phyloP scores from a whole-genome alignment of 805 yeast genomes.

The Candida jianshihensis region DNA sequence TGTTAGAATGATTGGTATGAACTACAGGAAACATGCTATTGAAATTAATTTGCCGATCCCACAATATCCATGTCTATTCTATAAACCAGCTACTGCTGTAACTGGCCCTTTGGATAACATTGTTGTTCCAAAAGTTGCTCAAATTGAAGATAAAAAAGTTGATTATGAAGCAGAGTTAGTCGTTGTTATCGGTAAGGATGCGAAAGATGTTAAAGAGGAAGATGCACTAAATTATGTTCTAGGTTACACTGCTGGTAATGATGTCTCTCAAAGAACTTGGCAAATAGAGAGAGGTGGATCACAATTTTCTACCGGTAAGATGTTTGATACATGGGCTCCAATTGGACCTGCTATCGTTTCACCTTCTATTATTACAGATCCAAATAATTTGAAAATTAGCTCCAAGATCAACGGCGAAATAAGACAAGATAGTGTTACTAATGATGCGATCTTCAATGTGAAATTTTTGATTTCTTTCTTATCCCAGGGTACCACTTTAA shows the following conservation, averaged over 20 bases:
- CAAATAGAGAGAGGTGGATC: slow-evolving; percentile 46
- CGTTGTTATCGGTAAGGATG: slow-evolving; percentile 45
- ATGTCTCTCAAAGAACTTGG: slow-evolving; percentile 52
- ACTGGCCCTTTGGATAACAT: slow-evolving; percentile 37
- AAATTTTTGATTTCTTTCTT: slow-evolving; percentile 37
- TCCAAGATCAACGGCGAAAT: slow-evolving; percentile 41
- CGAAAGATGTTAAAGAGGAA: slow-evolving; percentile 33
- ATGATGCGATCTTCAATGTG: slow-evolving; percentile 43
- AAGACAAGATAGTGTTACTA: slow-evolving; percentile 38
- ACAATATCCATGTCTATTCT: slow-evolving; percentile 41
- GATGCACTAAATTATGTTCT: slow-evolving; percentile 40
- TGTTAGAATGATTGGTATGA: slow-evolving; percentile 44
- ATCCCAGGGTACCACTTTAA: slow-evolving; percentile 43
- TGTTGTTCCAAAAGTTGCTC: slow-evolving; percentile 34
- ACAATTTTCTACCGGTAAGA: slow-evolving; percentile 46
- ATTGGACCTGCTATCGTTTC: slow-evolving; percentile 48
- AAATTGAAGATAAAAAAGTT: slow-evolving; percentile 24
- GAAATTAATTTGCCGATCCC: slow-evolving; percentile 39
- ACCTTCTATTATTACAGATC: slow-evolving; percentile 20
- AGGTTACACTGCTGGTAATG: slow-evolving; percentile 50
- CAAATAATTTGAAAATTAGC: slow-evolving; percentile 28
- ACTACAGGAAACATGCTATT: slow-evolving; percentile 36
- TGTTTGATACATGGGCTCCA: slow-evolving; percentile 53
- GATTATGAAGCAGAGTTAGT: slow-evolving; percentile 53
- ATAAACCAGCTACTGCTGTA: slow-evolving; percentile 41